Evolutionary conservation across 2,329 filamentous ascomycete genomes (phyloP), one percentile per base, ranked within the genome.

Genomic region (Diaporthe amygdali): DNA sequence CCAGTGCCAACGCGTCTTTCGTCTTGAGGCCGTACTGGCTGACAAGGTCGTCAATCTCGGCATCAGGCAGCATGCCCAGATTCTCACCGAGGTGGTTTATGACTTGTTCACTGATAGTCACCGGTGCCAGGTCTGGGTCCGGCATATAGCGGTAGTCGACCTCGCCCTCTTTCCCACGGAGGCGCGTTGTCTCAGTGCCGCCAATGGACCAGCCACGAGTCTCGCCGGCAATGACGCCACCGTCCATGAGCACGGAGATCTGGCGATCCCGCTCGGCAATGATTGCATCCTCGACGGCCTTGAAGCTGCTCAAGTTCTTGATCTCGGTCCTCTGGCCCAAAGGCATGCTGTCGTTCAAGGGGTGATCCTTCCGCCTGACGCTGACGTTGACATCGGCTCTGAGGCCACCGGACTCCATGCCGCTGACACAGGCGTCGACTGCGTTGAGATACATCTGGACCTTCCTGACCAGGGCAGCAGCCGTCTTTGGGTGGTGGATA

Each of bases 91-190:
- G 84, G 74, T 91, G 85, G 6, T 85, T 78, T 5, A 98, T 84
- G 0, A 98, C 85, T 70, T 93, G 91, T 2, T 86, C 78, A 9
- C 91, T 91, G 72, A 99, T 92, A 2, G 95, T 79, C 2, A 99
- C 85, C 1, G 96, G 94, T 0, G 90, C 88, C 17, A 99, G 86
- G 79, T 99, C 96, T 6, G 96, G 94, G 79, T 99, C 96, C 0
- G 96, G 96, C 96, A 99, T 98, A 79, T 99, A 99, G 51, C 96
- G 89, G 81, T 99, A 99, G 81, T 99, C 96, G 7, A 98, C 95
- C 78, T 97, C 96, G 59, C 96, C 96, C 81, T 98, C 96, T 81
- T 99, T 99, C 32, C 94, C 94, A 77, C 96, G 89, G 52, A 99
- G 84, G 49, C 92, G 89, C 71, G 90, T 91, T 4, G 96, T 98